Conservation (phyloP, 768 basidiomycete genomes). For the Myochromella boudieri region DNA sequence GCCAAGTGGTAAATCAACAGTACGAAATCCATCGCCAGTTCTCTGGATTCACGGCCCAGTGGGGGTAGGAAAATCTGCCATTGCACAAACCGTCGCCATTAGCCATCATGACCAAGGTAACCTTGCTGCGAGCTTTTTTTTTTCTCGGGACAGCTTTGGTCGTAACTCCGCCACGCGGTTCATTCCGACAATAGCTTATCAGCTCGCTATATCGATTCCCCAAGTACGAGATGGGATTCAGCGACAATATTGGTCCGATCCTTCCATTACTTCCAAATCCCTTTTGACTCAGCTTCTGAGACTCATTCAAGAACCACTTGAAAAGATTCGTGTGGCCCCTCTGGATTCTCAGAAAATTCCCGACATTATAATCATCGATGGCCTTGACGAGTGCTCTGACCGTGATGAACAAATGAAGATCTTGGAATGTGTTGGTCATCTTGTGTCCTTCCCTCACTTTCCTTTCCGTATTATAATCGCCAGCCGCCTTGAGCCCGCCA, state of each 20-base stretch:
- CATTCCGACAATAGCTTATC: conserved; percentile 7
- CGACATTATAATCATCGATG: conserved; percentile 5
- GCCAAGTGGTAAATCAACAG: too few relatives aligned
- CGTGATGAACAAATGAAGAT: not conserved
- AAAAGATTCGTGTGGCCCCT: too few relatives aligned
- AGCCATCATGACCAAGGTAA: not conserved
- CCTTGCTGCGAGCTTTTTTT: conserved; percentile 9
- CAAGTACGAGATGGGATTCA: not conserved
- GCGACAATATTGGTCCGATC: not conserved
- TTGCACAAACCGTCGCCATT: conserved; percentile 9
- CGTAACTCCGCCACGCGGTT: not conserved
- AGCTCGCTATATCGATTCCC: conserved; percentile 1
- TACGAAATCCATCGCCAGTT: not conserved
- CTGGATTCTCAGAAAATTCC: not conserved
- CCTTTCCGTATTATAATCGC: not conserved
- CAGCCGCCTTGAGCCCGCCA: conserved; percentile 1
- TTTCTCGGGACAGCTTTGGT: not conserved
- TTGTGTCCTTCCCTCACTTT: not conserved
- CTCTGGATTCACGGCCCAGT: conserved; percentile 12
- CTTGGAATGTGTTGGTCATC: not conserved
- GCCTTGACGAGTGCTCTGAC: conserved; percentile 4
- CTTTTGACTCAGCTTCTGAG: not conserved
- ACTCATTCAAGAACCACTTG: conserved; percentile 1
- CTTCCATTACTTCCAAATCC: not conserved
- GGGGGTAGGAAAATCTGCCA: conserved; percentile 11